phyloP scores from a whole-genome alignment of 345 rosid species.

The Alliaria petiolata region DNA sequence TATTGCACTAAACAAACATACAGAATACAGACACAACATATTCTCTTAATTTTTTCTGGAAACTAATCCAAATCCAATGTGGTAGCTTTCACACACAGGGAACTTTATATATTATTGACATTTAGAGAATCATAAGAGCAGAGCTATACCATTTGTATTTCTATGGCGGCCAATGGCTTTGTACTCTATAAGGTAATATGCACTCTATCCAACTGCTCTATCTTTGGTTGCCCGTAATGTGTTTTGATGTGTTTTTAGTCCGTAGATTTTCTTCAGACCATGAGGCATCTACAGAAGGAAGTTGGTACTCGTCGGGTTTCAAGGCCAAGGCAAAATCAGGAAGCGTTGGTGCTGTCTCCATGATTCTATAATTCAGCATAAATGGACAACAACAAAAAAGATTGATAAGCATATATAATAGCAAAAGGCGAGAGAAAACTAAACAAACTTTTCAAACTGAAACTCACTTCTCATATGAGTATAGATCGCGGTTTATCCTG shows the following conservation, averaged over 20 bases:
- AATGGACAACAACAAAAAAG: neutral
- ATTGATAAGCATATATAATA: neutral
- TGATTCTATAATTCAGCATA: constrained; percentile 67
- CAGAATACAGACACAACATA: constrained; percentile 12
- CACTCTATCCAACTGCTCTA: too few relatives aligned
- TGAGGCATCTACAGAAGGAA: constrained; percentile 54
- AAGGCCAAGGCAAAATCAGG: constrained; percentile 90
- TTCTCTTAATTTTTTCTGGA: too few relatives aligned
- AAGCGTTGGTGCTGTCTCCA: constrained; percentile 90
- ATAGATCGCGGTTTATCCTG: constrained; percentile 89
- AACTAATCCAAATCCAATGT: constrained; percentile 18
- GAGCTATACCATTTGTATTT: constrained; percentile 24
- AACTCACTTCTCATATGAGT: constrained; percentile 80
- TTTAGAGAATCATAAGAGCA: constrained; percentile 7
- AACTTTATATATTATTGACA: constrained; percentile 20
- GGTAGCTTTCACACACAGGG: constrained; percentile 1
- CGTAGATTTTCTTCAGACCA: constrained; percentile 38
- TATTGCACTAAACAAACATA: constrained; percentile 7
- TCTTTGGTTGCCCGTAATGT: constrained; percentile 10
- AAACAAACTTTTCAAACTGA: neutral
- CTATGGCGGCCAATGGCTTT: constrained; percentile 17
- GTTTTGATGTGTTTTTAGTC: constrained; percentile 12
- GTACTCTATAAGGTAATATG: constrained; percentile 20
- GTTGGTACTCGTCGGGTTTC: constrained; percentile 86
- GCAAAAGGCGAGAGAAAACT: neutral